Base-by-base conservation (phyloP, 2,329 filamentous ascomycete genomes). In the Talaromyces sp. region DNA sequence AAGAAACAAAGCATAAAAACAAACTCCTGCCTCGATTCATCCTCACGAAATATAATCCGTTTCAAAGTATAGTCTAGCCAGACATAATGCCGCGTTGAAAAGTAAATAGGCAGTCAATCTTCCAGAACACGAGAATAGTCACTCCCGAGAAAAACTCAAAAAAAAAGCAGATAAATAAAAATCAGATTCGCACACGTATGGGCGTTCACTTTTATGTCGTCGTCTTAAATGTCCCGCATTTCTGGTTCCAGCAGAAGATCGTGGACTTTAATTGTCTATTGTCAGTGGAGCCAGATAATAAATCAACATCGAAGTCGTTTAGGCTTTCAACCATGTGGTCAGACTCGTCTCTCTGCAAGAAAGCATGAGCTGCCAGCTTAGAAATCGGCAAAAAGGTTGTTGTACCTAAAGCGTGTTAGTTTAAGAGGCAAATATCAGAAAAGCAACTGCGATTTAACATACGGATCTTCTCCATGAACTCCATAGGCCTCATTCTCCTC, bases 401-500 rank as follows among this genome's bases (percentile, higher is more conserved):
- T 89, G 69, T 87, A 87, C 72, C 89, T 92, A 68, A 12, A 18
- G n/a, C 8, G 34, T 23, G 57, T 62, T 34, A 62, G 61, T 30
- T 18, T 23, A 10, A 10, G 14, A 28, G 23, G n/a, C 44, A 18
- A 23, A 2, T 10, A 34, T 4, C 5, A n/a, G 5, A 9, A 33
- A 7, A 5, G 28, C 14, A 33, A 2, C 33, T 16, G n/a, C 44
- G 8, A 63, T 60, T 8, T 47, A 27, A 90, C 94, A 81, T 83
- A 97, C 94, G 92, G 89, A 77, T 98, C 94, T 66, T 88, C 82
- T 53, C 91, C 92, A 59, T 79, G 79, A 68, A 85, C 81, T 44
- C 95, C 95, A 73, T 99, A 99, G 73, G 89, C 87, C 77, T 99
- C 95, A 52, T 91, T 92, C 77, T 99, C 95, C 77, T 99, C 95